Evolutionary conservation across 495 filamentous ascomycete species (phyloP).

Genomic region (Talaromyces liani): DNA sequence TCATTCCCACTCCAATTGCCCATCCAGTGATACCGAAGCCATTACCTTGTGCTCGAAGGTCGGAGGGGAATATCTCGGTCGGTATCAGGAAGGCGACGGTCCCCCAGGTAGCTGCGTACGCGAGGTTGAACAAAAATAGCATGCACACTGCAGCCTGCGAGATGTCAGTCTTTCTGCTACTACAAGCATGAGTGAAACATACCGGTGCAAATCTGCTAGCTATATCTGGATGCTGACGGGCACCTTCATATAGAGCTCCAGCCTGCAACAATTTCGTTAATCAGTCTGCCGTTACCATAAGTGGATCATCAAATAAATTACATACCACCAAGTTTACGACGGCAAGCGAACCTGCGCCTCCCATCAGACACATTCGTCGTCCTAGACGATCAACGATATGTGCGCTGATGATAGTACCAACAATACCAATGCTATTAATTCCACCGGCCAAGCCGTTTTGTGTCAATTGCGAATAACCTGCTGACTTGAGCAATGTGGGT

Average conservation of each 20-base stretch:
- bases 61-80: slow-evolving; percentile 46
- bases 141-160: slow-evolving; percentile 16
- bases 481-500: slow-evolving; percentile 35
- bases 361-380: slow-evolving; percentile 26
- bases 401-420: slow-evolving; percentile 15
- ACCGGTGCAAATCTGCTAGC: slow-evolving; percentile 35
- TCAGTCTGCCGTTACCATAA: neutral
- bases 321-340: slow-evolving; percentile 28
- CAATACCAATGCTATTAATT: slow-evolving; percentile 46
- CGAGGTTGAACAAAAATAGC: slow-evolving; percentile 47
- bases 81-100: slow-evolving; percentile 47
- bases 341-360: slow-evolving; percentile 25
- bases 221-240: slow-evolving; percentile 20
- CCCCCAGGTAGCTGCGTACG: slow-evolving; percentile 48
- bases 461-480: slow-evolving; percentile 23
- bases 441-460: slow-evolving; percentile 45
- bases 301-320: neutral
- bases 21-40: slow-evolving; percentile 50
- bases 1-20: slow-evolving; percentile 50
- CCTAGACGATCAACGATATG: too few relatives aligned
- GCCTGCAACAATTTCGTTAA: slow-evolving; percentile 15
- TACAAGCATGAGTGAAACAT: slow-evolving; percentile 19
- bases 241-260: slow-evolving; percentile 32
- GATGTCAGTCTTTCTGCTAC: neutral
- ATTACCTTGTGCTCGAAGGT: slow-evolving; percentile 47